These are phyloP conservation scores for Rhodotorula sp. DNA, from an alignment of 1,284 basidiomycete species.

Conservation along the genomic window DNA sequence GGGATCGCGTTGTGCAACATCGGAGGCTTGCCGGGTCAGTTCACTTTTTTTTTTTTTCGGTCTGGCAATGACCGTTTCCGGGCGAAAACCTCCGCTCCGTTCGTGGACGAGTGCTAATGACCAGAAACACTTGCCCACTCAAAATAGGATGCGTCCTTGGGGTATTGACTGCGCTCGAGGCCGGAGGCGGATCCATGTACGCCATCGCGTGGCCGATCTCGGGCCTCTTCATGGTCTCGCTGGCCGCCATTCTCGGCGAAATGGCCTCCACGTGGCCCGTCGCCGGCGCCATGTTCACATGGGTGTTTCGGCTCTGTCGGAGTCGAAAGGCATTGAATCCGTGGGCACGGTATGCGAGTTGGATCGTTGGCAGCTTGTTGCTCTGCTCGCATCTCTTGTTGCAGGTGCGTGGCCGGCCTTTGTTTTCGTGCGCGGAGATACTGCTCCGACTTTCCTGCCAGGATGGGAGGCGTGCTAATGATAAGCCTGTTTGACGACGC, in stretches of 20 bases:
- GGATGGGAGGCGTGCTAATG: neutral
- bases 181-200: slow-evolving; percentile 43
- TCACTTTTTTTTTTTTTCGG: neutral
- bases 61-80: neutral
- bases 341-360: slow-evolving; percentile 42
- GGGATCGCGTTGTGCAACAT: slow-evolving; percentile 39
- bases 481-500: neutral
- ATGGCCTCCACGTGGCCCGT: slow-evolving; percentile 44
- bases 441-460: too few species aligned
- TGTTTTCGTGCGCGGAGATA: too few species aligned
- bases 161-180: slow-evolving; percentile 40
- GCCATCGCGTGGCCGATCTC: slow-evolving; percentile 44
- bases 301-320: slow-evolving; percentile 44
- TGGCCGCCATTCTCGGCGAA: slow-evolving; percentile 43
- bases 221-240: slow-evolving; percentile 43
- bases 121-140: too few species aligned
- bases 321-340: slow-evolving; percentile 28
- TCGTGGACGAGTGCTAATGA: too few species aligned
- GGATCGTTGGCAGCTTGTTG: slow-evolving; percentile 41
- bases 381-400: slow-evolving; percentile 42
- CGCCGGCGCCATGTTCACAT: slow-evolving; percentile 44
- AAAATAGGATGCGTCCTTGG: slow-evolving; percentile 43
- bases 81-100: too few species aligned
- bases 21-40: slow-evolving; percentile 33
- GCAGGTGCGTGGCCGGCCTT: slow-evolving; percentile 16